A percentile compares a stretch with the other conserved stretches of the same genome.
Evolutionary conservation across 768 basidiomycete species (phyloP).

Genomic region (Amyloporia xantha): DNA sequence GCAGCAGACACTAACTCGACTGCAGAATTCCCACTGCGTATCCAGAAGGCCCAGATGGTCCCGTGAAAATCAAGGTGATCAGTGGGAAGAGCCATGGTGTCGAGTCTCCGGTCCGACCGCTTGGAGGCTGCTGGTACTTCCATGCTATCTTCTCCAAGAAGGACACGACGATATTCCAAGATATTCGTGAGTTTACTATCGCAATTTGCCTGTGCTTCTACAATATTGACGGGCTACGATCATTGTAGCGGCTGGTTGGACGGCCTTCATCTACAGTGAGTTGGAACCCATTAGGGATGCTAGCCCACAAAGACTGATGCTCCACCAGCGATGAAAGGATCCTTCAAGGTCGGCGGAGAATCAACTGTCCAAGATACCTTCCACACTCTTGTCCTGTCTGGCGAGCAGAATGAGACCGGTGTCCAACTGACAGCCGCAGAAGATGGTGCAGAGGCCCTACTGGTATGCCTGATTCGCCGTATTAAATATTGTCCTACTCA

Average conservation of each 20-base stretch:
- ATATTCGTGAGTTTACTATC: conserved; percentile 52
- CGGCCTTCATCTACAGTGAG: conserved; percentile 79
- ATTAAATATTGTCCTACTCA: background rate
- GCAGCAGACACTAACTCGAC: background rate
- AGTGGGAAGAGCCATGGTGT: conserved; percentile 84
- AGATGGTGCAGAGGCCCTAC: conserved; percentile 64
- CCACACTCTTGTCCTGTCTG: conserved; percentile 82
- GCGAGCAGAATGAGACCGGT: conserved; percentile 52
- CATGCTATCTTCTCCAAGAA: conserved; percentile 64
- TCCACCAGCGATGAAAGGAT: conserved; percentile 56
- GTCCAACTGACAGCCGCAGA: conserved; percentile 53
- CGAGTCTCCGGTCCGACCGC: conserved; percentile 81
- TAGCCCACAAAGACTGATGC: background rate
- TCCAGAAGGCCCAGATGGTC: conserved; percentile 62
- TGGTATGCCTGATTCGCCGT: conserved; percentile 39
- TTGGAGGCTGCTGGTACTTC: conserved; percentile 94
- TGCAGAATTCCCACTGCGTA: conserved; percentile 65
- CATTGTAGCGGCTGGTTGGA: conserved; percentile 76
- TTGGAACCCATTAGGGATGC: background rate
- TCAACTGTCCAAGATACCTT: conserved; percentile 43
- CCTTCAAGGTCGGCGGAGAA: conserved; percentile 51
- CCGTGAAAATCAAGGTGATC: conserved; percentile 73
- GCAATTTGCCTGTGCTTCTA: too few relatives aligned
- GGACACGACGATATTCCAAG: conserved; percentile 64
- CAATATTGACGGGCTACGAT: too few relatives aligned